Base-by-base conservation (phyloP, 768 basidiomycete genomes). In the Suillus bovinus region DNA sequence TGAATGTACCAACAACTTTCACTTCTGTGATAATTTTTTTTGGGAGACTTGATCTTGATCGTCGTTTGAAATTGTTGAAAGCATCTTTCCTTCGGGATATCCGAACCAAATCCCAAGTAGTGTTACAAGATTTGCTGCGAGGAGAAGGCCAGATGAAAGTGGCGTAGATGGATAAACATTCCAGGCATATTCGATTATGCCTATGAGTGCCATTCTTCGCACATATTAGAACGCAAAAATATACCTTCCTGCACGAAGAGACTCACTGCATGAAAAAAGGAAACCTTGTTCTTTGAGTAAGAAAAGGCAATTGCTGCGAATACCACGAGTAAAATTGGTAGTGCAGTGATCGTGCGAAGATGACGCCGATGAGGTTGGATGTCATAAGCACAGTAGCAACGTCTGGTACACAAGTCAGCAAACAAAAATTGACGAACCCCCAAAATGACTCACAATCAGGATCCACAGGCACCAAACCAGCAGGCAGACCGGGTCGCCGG, bases 241-340 rank as follows among this genome's bases (percentile, higher is more conserved):
- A 24, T 16, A 22, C 22, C 27, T 33, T 33, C 34, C 22, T 14
- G 38, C 24, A 39, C n/a, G 42, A 27, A 64, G 56, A 44, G 63
- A 76, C 84, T 64, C 69, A 91, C 93, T 86, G 90, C 41, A 90
- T 20, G 31, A 77, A 33, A 16, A 83, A 54, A 17, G 90, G 89
- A 72, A 85, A 91, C 58, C 76, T 80, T 5, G 90, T 89, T 71
- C 86, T 86, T 83, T 87, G 95, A 4, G 85, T 78, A 33, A 99
- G 74, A 70, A 96, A 88, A 1, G 96, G 94, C 38, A 96, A 73
- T 68, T 96, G 93, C 61, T 92, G 89, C 11, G 90, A 93, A 72
- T 98, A 98, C 97, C 97, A 99, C 6, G 92, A 88, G 74, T 97
- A 97, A 76, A 99, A 99, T 68, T 99, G 97, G 72, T 98, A 98